Base-by-base conservation (phyloP, 1,284 basidiomycete genomes). In the Schizophyllum amplum region DNA sequence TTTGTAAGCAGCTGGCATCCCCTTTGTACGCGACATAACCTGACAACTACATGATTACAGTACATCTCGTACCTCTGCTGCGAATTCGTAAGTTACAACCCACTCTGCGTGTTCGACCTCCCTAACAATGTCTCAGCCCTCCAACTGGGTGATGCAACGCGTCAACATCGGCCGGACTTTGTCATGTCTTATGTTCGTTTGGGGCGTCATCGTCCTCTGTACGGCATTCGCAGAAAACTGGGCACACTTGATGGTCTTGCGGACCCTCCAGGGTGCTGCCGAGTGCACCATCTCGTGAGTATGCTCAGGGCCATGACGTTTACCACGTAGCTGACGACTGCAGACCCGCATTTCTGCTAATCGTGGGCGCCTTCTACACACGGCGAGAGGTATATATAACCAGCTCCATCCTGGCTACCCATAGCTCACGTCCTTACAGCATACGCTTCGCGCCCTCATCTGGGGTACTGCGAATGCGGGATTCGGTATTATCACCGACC, bases 261-360 rank as follows among this genome's bases (percentile, higher is more conserved):
- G 62, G 13, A 60, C 59, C 2, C 59, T 62, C 20, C 62, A 63
- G 51, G 62, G 62, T 23, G 52, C 61, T 11, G 57, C 58, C 20
- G 58, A 63, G 52, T 63, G 62, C 42, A 60, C 58, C 55, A 63
- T 63, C 27, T 57, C 59, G 5, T 33, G 13, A 33, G 27, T 13
- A 33, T 33, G 27, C 13, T 13, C 27, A 33, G 27, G 13, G 6
- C 6, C 27, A 33, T 33, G n/a, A n/a, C n/a, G n/a, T n/a, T n/a
- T n/a, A n/a, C n/a, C n/a, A n/a, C n/a, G n/a, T n/a, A n/a, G n/a
- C 27, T 33, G 6, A 33, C 13, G 5, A 5, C 5, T 13, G 13
- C 27, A 33, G 56, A 52, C 62, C 62, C 4, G 60, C 60, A 27
- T 63, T 63, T 52, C 55, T 63, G 24, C 58, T 63, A 13, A 55